Base-by-base conservation (phyloP, 2,329 filamentous ascomycete genomes). In the Xylariaceae sp. region DNA sequence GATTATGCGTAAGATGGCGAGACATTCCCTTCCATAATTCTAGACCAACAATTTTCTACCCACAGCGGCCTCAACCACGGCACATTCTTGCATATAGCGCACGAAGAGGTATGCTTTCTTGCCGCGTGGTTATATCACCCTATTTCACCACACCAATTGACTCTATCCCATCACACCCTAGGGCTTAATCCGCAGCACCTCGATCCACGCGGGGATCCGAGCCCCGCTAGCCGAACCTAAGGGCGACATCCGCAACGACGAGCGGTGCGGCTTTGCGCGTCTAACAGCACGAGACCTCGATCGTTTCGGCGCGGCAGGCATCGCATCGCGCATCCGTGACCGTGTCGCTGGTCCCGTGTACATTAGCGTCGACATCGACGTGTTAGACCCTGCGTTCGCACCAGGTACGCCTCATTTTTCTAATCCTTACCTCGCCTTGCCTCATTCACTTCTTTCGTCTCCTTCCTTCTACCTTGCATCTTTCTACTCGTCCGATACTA, bases 301-400 rank as follows among this genome's bases (percentile, higher is more conserved):
- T 69, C 84, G 85, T 13, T 69, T 91, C 30, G 88, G 89, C 3
- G 74, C 80, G 0, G 75, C 78, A 27, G 88, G 87, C 0, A 74
- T 93, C 32, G 81, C 90, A 2, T 72, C 83, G 9, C 74, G 72
- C 33, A 89, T 93, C 58, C 76, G 89, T 63, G 67, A 77, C 2
- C 74, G 82, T 7, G 79, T 84, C 1, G 74, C 75, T 11, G 76
- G 77, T 1, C 79, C 75, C 37, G 82, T 85, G 10, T 93, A 93
- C 64, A 76, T 93, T 20, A 87, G 82, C 52, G 83, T 93, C 13
- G 89, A 93, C 66, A 92, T 92, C 61, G 89, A 93, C 70, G 88
- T 92, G 0, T 77, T 93, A 40, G 89, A 93, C 69, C 89, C 89
- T 0, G 86, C 75, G 0, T 73, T 74, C 43, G 84, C 84, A 7